Conservation (phyloP, 371 early-diverging fungal genomes). For the Rhizopus microsporus region DNA sequence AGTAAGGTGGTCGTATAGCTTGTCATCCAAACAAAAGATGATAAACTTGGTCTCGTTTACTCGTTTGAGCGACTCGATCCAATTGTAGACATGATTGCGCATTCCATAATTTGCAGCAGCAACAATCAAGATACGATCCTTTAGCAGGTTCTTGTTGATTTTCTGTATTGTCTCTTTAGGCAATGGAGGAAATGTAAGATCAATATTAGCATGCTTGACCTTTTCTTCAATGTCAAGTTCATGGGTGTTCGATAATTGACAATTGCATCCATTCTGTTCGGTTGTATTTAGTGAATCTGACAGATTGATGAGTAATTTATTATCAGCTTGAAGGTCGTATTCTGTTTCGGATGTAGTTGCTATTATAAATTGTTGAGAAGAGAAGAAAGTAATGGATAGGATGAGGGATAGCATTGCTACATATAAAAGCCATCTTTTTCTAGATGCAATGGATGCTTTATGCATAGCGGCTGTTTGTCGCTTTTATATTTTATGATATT, state of each 20-base stretch:
- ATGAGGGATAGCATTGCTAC: conserved; percentile 3
- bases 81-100: conserved; percentile 51
- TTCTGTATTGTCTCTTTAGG: conserved; percentile 31
- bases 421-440: conserved; percentile 12
- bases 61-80: conserved; percentile 47
- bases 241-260: neutral
- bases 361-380: conserved; percentile 4
- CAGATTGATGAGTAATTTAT: no score
- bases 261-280: conserved; percentile 10
- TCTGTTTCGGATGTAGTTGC: conserved; percentile 2
- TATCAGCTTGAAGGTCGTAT: conserved; percentile 5
- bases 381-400: conserved; percentile 12
- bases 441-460: conserved; percentile 3
- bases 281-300: neutral
- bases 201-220: neutral
- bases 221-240: neutral
- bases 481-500: neutral
- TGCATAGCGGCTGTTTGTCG: neutral
- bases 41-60: conserved; percentile 40
- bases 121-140: conserved; percentile 37
- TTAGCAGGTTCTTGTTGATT: conserved; percentile 34
- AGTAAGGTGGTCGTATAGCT: conserved; percentile 34
- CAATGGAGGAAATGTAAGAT: conserved; percentile 26
- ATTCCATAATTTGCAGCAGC: conserved; percentile 52
- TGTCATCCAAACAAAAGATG: conserved; percentile 47